Conservation (phyloP, 176 grass and related monocot genomes). For the Carex myosuroides region DNA sequence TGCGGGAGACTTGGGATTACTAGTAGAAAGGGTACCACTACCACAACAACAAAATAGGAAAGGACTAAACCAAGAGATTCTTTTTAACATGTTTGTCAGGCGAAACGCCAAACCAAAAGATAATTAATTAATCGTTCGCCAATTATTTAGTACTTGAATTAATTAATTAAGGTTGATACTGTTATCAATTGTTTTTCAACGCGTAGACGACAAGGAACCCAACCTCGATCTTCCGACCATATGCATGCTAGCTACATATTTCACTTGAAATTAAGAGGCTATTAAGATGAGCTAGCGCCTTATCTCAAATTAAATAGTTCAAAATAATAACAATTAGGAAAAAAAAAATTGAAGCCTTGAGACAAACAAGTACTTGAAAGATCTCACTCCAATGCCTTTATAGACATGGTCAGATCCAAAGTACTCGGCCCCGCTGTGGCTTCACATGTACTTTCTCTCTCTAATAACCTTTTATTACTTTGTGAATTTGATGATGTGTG, state of each 20-base stretch:
- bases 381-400: constrained; percentile 99
- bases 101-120: neutral
- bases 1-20: neutral
- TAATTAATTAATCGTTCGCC: neutral
- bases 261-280: constrained; percentile 10
- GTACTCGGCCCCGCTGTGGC: constrained; percentile 80
- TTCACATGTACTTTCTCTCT: constrained; percentile 43
- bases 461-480: constrained; percentile 24
- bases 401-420: constrained; percentile 99
- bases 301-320: neutral
- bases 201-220: neutral
- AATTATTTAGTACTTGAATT: neutral
- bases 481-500: neutral
- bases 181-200: neutral
- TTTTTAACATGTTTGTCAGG: neutral
- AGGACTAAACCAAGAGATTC: neutral
- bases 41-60: neutral
- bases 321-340: constrained; percentile 14
- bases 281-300: neutral
- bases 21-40: neutral
- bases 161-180: neutral
- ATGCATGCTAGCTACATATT: neutral
- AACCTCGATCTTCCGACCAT: neutral
- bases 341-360: constrained; percentile 35
- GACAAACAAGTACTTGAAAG: constrained; percentile 92